Base-by-base conservation (phyloP, 2,329 filamentous ascomycete species). In the Colletotrichum coccodes region DNA sequence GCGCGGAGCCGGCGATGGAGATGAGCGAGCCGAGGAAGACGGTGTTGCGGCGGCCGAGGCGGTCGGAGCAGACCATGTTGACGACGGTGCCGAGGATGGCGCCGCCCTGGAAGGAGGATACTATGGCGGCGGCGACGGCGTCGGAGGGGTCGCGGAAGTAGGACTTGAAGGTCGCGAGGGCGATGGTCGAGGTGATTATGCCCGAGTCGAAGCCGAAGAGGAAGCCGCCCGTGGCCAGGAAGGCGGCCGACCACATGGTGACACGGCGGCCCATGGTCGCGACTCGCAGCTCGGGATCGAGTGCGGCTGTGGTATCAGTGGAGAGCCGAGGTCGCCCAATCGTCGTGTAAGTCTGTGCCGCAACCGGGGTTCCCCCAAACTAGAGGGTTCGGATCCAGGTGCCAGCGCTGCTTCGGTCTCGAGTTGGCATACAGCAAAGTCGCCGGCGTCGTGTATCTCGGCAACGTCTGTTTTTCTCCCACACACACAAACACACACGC, bases 161-260 rank as follows among this genome's bases (percentile, higher is more conserved):
- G 64, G 82, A 76, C 77, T 83, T 83, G 4, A 76, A 77, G 28
- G 71, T 67, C 6, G 67, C 70, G 3, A 75, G 72, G 40, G 73
- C 73, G 57, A 77, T 75, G 44, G 73, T 75, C 9, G 74, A 75
- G 23, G 80, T 83, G 52, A 85, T 77, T 42, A 86, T 79, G 42
- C 83, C 83, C 2, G 82, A 84, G 65, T 86, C 84, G 74, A 85
- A 86, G 28, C 84, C 84, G 57, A 85, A 77, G 11, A 77, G 72
- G 60, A 77, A 76, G 61, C 75, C 75, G 47, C 74, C 75, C 21
- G 75, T 69, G 30, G 73, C 74, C 36, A 75, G 46, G 49, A 76
- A 76, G 64, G 70, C 71, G 54, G 73, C 74, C 7, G 73, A 75
- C 68, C 71, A 70, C 6, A 63, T 16, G 6, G 67, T 68, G 18